These are phyloP conservation scores for Trypanosoma congolense DNA, from an alignment of 208 protist species.

Conservation along the genomic window DNA sequence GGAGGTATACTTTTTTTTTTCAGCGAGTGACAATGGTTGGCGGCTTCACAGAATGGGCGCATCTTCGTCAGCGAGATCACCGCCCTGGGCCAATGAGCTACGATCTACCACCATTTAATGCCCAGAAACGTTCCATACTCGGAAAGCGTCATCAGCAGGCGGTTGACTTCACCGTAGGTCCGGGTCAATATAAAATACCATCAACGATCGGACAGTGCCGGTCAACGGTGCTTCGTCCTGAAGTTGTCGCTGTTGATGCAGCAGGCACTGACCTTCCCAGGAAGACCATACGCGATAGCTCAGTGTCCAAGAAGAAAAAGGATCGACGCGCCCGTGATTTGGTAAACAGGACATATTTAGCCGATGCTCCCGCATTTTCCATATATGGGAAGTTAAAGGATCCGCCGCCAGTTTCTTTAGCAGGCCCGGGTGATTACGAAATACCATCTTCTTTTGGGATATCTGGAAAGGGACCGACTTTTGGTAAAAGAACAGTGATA, in stretches of 20 bases:
- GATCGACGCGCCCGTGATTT: neutral
- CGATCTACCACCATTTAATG: conserved; percentile 31
- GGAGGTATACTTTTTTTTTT: neutral
- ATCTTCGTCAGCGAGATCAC: conserved; percentile 69
- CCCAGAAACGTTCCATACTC: conserved; percentile 42
- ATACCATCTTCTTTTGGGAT: conserved; percentile 50
- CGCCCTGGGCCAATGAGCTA: conserved; percentile 65
- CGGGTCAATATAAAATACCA: conserved; percentile 60
- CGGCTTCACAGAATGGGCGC: conserved; percentile 74
- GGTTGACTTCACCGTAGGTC: conserved; percentile 26
- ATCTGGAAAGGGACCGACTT: conserved; percentile 36
- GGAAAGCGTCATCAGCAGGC: conserved; percentile 19
- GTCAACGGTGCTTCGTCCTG: conserved; percentile 34
- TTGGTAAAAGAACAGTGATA: conserved; percentile 46
- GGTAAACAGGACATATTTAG: conserved; percentile 70
- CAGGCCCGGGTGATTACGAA: conserved; percentile 45
- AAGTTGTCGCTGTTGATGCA: neutral
- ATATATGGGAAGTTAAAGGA: conserved; percentile 46
- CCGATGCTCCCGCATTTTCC: conserved; percentile 63
- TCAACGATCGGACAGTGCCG: conserved; percentile 55
- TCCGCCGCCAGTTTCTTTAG: conserved; percentile 19
- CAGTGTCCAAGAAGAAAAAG: too few species aligned
- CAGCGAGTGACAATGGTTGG: conserved; percentile 19
- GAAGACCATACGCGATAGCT: too few species aligned
- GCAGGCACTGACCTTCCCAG: neutral